phyloP scores from a whole-genome alignment of 352 stramenopile genomes.

The Globisporangium abappressorium region DNA sequence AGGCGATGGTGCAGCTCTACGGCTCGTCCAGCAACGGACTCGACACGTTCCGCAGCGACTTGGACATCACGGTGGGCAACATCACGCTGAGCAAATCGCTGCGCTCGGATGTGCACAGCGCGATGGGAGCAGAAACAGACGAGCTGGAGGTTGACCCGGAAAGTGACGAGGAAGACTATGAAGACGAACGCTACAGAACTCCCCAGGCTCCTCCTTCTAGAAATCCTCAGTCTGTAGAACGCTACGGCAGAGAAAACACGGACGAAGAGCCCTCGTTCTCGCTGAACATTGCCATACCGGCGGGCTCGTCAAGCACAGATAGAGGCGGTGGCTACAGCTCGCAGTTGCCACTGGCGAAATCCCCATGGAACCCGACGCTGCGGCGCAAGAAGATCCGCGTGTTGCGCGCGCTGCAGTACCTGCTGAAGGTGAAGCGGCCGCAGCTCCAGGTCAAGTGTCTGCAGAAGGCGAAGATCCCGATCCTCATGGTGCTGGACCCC shows the following conservation, averaged over 20 bases:
- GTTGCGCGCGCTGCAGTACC: slow-evolving; percentile 49
- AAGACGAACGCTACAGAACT: slow-evolving; percentile 11
- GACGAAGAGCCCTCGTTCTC: slow-evolving; percentile 58
- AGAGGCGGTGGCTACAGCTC: background rate
- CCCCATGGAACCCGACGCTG: slow-evolving; percentile 68
- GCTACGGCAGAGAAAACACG: background rate
- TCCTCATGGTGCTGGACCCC: slow-evolving; percentile 62
- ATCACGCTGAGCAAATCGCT: slow-evolving; percentile 28
- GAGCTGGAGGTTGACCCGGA: slow-evolving; percentile 10
- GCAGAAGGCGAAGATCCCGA: slow-evolving; percentile 70
- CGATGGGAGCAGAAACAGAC: background rate
- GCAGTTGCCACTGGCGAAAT: slow-evolving; percentile 25
- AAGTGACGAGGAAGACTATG: slow-evolving; percentile 16
- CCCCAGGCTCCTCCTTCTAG: background rate
- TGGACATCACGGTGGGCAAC: slow-evolving; percentile 72
- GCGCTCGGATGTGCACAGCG: slow-evolving; percentile 13
- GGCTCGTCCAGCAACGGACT: slow-evolving; percentile 68
- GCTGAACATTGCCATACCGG: slow-evolving; percentile 50
- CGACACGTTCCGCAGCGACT: slow-evolving; percentile 72
- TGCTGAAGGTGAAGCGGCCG: slow-evolving; percentile 47
- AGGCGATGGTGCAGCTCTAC: slow-evolving; percentile 55
- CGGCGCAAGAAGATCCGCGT: slow-evolving; percentile 56
- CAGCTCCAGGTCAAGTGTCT: slow-evolving; percentile 62
- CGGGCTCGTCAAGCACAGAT: slow-evolving; percentile 5
- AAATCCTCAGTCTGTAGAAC: background rate